phyloP scores from a whole-genome alignment of 805 yeast species.

The Lachancea sp. region DNA sequence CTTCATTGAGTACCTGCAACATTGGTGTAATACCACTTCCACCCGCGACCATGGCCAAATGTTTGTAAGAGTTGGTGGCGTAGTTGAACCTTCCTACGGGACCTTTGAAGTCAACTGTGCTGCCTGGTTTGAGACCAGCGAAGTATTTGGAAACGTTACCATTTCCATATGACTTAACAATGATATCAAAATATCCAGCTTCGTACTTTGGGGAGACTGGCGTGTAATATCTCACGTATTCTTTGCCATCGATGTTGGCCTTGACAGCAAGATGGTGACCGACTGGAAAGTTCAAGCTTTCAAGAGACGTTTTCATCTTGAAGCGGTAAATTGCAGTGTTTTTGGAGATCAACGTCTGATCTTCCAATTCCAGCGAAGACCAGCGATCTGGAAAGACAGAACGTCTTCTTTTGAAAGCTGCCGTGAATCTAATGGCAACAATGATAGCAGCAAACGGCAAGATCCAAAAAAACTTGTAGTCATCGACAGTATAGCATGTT shows the following conservation, averaged over 20 bases:
- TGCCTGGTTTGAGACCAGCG: conserved; percentile 59
- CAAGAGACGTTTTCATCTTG: conserved; percentile 53
- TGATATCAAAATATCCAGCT: conserved; percentile 65
- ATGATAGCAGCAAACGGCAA: conserved; percentile 36
- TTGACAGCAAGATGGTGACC: conserved; percentile 69
- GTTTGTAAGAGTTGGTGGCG: conserved; percentile 50
- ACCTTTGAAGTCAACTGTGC: conserved; percentile 65
- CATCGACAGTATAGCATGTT: conserved; percentile 39
- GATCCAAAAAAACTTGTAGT: conserved; percentile 27
- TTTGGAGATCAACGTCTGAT: conserved; percentile 65
- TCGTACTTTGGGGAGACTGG: conserved; percentile 70
- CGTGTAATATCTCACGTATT: conserved; percentile 56
- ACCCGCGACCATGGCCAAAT: conserved; percentile 69
- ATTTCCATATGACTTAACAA: conserved; percentile 67
- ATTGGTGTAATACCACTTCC: conserved; percentile 91
- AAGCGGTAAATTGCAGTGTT: conserved; percentile 71
- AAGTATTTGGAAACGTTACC: conserved; percentile 65
- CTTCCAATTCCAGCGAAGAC: conserved; percentile 61
- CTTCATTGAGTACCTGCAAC: conserved; percentile 66
- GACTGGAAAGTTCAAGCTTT: conserved; percentile 58
- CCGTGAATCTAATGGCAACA: conserved; percentile 31
- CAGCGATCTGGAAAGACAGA: conserved; percentile 49
- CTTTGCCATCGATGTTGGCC: conserved; percentile 33
- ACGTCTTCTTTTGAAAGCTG: conserved; percentile 36
- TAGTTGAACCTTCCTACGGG: conserved; percentile 72